Evolutionary conservation across 257 asterid genomes (phyloP), one percentile per base, ranked within the genome.

Genomic region (Jasminum sambac): DNA sequence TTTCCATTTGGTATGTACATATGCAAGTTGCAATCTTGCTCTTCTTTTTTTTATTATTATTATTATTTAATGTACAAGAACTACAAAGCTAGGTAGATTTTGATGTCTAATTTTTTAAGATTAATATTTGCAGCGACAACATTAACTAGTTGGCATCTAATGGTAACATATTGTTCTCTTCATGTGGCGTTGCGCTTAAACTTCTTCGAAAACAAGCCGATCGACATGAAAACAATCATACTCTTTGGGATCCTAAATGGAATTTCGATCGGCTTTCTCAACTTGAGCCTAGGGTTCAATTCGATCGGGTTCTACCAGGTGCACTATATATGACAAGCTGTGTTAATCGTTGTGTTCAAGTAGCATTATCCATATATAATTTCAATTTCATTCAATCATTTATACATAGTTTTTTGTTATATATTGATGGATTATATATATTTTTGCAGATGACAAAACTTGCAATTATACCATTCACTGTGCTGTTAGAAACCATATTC

Each of bases 301-400:
- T 92, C 98, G 69, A 88, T 92, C 64, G 98, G 98, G 9, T 90
- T 92, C 82, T 92, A 92, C 41, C 98, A 92, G 96, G 98, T 91
- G 7, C 57, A 25, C 50, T 24, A 25, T 1, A 40, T 4, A 30
- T 30, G 4, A 30, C n/a, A n/a, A n/a, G n/a, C n/a, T 30, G 36
- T 30, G 36, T 30, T 30, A 30, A 30, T 30, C 36, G 4, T 30
- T 30, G 2, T 30, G 4, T 30, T 30, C 36, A 4, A 30, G 36
- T 30, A 30, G 36, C 36, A 30, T 30, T 30, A 30, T 30, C 4
- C 36, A 30, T 4, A 30, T 46, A 41, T 40, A 52, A 9, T 63
- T 39, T 21, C 42, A 17, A 0, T 1, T 16, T 17, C 34, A 67
- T 38, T 26, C 5, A n/a, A 14, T 24, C 37, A 23, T 21, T n/a